A percentile compares a stretch with the other conserved stretches of the same genome.
Conservation (phyloP, 2,329 filamentous ascomycete genomes). For the Diplodia intermedia region DNA sequence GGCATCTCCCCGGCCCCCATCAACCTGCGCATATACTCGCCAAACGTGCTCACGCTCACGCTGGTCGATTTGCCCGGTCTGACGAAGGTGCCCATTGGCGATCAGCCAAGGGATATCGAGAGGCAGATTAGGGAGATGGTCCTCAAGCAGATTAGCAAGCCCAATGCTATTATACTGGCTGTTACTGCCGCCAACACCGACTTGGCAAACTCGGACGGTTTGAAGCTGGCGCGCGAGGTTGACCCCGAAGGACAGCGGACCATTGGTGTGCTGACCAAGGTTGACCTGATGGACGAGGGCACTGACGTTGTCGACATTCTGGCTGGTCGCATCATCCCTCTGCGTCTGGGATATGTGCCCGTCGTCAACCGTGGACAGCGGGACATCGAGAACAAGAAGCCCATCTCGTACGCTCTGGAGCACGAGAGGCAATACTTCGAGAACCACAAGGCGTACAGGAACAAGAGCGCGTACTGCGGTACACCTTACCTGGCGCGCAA, state of each 20-base stretch:
- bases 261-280: conserved; percentile 97
- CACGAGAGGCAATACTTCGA: conserved; percentile 98
- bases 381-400: conserved; percentile 98
- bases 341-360: conserved; percentile 93
- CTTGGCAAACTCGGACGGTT: conserved; percentile 96
- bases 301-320: conserved; percentile 99
- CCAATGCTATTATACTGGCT: conserved; percentile 96
- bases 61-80: conserved; percentile 95
- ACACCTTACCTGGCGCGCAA: conserved; percentile 96
- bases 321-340: conserved; percentile 93
- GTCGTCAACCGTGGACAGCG: conserved; percentile 98
- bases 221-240: conserved; percentile 95
- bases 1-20: conserved; percentile 97
- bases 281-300: conserved; percentile 98
- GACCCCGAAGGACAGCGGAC: conserved; percentile 97
- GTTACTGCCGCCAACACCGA: conserved; percentile 97
- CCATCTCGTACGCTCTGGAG: conserved; percentile 88
- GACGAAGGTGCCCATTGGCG: conserved; percentile 95
- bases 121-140: conserved; percentile 98
- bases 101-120: conserved; percentile 96
- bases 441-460: conserved; percentile 96
- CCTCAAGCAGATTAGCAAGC: conserved; percentile 96
- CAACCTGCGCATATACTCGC: conserved; percentile 97
- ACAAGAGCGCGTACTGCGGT: conserved; percentile 98
- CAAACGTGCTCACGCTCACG: conserved; percentile 95